Conservation (phyloP, 257 asterid species). For the Salvia rosmarinus region DNA sequence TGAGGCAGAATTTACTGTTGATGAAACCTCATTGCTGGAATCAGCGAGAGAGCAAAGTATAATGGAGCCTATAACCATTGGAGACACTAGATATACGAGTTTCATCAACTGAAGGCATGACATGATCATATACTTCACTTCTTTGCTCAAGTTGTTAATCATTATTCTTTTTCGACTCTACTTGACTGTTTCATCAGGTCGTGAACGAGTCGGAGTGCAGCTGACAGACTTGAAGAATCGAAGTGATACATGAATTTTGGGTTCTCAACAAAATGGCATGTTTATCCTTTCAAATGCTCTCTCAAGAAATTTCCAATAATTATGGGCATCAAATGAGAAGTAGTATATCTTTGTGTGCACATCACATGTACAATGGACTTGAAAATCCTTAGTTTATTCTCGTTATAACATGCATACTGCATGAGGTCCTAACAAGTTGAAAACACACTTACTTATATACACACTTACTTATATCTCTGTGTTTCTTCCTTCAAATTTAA, state of each 20-base stretch:
- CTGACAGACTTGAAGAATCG: not conserved
- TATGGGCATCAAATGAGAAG: not conserved
- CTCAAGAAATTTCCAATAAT: not conserved
- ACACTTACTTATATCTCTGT: too few relatives aligned
- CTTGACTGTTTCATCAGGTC: too few relatives aligned
- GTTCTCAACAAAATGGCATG: not conserved
- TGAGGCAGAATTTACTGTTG: conserved; percentile 3
- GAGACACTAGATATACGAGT: not conserved
- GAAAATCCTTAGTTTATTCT: too few relatives aligned
- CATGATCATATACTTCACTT: not conserved
- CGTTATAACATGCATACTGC: too few relatives aligned
- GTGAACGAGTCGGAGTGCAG: not conserved
- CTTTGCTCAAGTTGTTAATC: not conserved
- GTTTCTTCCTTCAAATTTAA: too few relatives aligned
- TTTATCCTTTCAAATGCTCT: not conserved
- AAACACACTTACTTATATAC: too few relatives aligned
- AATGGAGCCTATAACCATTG: not conserved
- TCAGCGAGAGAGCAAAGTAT: not conserved
- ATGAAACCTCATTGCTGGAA: conserved; percentile 3
- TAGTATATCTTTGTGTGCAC: not conserved
- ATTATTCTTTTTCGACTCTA: too few relatives aligned
- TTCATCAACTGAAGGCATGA: not conserved
- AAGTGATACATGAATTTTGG: not conserved
- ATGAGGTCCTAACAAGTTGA: too few relatives aligned
- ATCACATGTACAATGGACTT: too few relatives aligned